A percentile compares a stretch with the other conserved stretches of the same genome.
These are phyloP conservation scores for Multifurca ochricompacta DNA, from an alignment of 768 basidiomycete genomes.

Conservation along the genomic window DNA sequence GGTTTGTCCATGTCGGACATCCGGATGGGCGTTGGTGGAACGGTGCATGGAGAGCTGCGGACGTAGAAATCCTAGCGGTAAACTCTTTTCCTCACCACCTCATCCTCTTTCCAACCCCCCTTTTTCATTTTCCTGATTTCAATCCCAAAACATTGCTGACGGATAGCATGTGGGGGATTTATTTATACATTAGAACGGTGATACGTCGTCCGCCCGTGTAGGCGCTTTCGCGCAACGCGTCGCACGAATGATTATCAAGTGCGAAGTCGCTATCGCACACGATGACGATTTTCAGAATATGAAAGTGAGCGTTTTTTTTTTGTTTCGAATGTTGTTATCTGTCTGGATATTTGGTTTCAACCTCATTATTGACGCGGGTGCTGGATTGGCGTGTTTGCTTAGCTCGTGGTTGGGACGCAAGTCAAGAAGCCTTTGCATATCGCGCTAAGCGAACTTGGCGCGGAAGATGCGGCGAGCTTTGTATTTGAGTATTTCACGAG, in stretches of 20 bases:
- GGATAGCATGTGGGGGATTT: too few species aligned
- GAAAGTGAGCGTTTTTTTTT: background rate
- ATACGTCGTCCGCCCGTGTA: background rate
- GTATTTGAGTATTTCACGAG: constrained; percentile 4
- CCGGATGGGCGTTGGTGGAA: constrained; percentile 15
- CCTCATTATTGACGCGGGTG: too few species aligned
- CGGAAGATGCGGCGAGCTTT: constrained; percentile 4
- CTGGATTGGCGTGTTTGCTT: background rate
- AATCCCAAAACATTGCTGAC: background rate
- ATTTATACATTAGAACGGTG: constrained; percentile 2
- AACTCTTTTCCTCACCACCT: too few species aligned
- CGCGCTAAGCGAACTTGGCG: constrained; percentile 1
- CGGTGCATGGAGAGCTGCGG: constrained; percentile 3
- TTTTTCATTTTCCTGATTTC: too few species aligned
- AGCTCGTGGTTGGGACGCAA: constrained; percentile 10
- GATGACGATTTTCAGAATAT: constrained; percentile 4
- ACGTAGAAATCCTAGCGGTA: constrained; percentile 9
- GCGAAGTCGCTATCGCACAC: background rate
- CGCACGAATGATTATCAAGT: background rate
- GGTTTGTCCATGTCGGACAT: constrained; percentile 11
- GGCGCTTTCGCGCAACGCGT: constrained; percentile 8
- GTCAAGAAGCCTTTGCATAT: constrained; percentile 12
- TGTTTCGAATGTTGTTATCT: too few species aligned
- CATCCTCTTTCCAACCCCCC: background rate
- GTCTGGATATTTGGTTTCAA: too few species aligned